Conservation (phyloP, 805 yeast species). For the Wickerhamiella slavikovae region DNA sequence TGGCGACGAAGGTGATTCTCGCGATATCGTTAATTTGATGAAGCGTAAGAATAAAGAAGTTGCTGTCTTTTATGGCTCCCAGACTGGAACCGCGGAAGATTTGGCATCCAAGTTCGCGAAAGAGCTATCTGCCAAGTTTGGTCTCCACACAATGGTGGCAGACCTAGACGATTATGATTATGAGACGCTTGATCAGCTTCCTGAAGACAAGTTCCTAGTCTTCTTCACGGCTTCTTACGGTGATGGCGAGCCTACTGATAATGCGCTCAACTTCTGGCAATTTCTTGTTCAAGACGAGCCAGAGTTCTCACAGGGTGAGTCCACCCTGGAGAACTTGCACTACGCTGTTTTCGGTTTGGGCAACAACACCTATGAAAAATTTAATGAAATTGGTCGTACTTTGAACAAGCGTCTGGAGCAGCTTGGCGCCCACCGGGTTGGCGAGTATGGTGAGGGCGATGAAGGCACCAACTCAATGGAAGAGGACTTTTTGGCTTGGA, state of each 20-base stretch:
- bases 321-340: slow-evolving; percentile 30
- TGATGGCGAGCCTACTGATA: slow-evolving; percentile 96
- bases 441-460: slow-evolving; percentile 77
- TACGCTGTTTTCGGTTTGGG: slow-evolving; percentile 81
- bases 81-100: slow-evolving; percentile 97
- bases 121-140: slow-evolving; percentile 66
- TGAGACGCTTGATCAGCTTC: slow-evolving; percentile 49
- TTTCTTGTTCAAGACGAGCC: slow-evolving; percentile 35
- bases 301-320: slow-evolving; percentile 22
- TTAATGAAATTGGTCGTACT: slow-evolving; percentile 56
- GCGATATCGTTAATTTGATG: slow-evolving; percentile 19
- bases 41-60: slow-evolving; percentile 48
- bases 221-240: slow-evolving; percentile 88
- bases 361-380: slow-evolving; percentile 83
- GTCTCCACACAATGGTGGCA: slow-evolving; percentile 62
- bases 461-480: slow-evolving; percentile 90
- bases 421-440: slow-evolving; percentile 57
- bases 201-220: slow-evolving; percentile 37
- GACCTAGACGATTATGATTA: slow-evolving; percentile 80
- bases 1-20: slow-evolving; percentile 2
- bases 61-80: slow-evolving; percentile 76
- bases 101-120: slow-evolving; percentile 79
- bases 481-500: slow-evolving; percentile 89
- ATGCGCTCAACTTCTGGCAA: slow-evolving; percentile 63
- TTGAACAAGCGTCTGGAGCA: slow-evolving; percentile 27